Conservation (phyloP, 768 basidiomycete genomes). For the Rhizopogon vesiculosus region DNA sequence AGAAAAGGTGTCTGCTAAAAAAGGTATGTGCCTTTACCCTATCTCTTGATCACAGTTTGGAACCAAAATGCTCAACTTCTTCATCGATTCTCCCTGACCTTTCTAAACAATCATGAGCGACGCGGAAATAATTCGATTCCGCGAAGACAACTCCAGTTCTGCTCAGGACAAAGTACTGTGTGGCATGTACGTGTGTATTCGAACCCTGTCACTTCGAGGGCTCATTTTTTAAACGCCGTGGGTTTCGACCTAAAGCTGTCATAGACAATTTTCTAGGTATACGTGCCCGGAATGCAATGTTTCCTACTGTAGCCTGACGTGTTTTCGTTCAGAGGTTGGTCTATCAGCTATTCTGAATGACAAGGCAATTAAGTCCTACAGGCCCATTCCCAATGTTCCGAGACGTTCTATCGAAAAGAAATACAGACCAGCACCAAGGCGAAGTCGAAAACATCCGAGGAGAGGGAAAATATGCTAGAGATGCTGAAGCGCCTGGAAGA, state of each 20-base stretch:
- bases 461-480: conserved; percentile 63
- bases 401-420: conserved; percentile 76
- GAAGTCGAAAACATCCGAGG: conserved; percentile 48
- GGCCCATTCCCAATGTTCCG: conserved; percentile 74
- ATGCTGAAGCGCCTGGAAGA: conserved; percentile 72
- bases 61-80: not conserved
- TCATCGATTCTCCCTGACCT: no score
- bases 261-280: conserved; percentile 72
- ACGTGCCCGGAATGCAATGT: conserved; percentile 80
- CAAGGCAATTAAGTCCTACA: conserved; percentile 5
- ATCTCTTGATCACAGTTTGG: not conserved
- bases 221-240: conserved; percentile 1
- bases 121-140: conserved; percentile 8
- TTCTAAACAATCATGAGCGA: conserved; percentile 8
- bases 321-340: conserved; percentile 71
- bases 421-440: conserved; percentile 58
- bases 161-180: conserved; percentile 28
- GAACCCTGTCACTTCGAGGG: not conserved
- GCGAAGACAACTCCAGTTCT: not conserved
- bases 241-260: conserved; percentile 46
- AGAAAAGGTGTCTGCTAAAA: not conserved
- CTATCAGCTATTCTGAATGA: not conserved
- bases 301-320: conserved; percentile 73
- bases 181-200: conserved; percentile 35
- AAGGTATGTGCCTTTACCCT: not conserved